Evolutionary conservation across 2,329 filamentous ascomycete species (phyloP).

Genomic region (Claviceps pazoutovae): DNA sequence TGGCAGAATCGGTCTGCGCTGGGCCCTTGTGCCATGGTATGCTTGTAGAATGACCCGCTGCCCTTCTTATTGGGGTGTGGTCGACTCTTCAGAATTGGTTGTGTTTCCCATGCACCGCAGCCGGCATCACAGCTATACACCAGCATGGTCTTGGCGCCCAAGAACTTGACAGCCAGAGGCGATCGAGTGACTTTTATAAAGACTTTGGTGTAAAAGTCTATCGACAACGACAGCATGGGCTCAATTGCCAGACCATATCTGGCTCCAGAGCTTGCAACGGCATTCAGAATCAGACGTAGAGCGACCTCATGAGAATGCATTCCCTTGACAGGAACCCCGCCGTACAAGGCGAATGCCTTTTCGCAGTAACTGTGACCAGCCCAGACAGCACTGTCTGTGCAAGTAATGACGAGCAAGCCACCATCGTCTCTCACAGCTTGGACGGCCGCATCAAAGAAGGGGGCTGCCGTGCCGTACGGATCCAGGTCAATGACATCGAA

Average conservation of each 20-base stretch:
- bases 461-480: constrained; percentile 85
- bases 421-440: constrained; percentile 74
- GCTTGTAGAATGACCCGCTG: constrained; percentile 59
- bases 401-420: constrained; percentile 85
- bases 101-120: constrained; percentile 83
- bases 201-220: constrained; percentile 86
- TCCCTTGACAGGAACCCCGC: constrained; percentile 76
- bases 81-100: constrained; percentile 60
- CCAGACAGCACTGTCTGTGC: constrained; percentile 91
- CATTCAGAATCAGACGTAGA: constrained; percentile 71
- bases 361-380: constrained; percentile 89
- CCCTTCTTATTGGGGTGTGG: constrained; percentile 56
- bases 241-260: constrained; percentile 82
- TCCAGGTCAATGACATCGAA: constrained; percentile 96
- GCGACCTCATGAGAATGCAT: constrained; percentile 79
- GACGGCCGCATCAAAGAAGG: constrained; percentile 82
- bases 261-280: constrained; percentile 65
- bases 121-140: constrained; percentile 83
- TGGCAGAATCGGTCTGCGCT: constrained; percentile 52
- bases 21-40: constrained; percentile 59
- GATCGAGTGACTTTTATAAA: constrained; percentile 75
- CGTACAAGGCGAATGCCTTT: constrained; percentile 89
- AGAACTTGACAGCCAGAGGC: constrained; percentile 76
- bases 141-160: constrained; percentile 82
- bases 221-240: constrained; percentile 80